phyloP scores from a whole-genome alignment of 1,139 yeast species.

The Zygoascus sp. region DNA sequence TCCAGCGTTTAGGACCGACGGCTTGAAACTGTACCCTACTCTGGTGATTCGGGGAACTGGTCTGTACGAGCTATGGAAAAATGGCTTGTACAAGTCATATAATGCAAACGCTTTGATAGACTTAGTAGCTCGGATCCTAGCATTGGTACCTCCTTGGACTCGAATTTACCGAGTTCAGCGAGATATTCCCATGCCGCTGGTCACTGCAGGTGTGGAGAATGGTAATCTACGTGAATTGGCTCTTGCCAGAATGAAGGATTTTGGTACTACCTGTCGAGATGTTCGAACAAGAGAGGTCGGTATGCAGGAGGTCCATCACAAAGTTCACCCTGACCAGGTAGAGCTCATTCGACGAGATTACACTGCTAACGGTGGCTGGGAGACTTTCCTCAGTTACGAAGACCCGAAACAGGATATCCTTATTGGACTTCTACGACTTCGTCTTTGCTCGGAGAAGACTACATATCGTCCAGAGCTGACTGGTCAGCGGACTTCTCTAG shows the following conservation, averaged over 20 bases:
- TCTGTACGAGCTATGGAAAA: constrained; percentile 93
- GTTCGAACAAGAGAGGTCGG: constrained; percentile 99
- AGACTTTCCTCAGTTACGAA: constrained; percentile 90
- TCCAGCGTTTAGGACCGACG: constrained; percentile 96
- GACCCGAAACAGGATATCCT: constrained; percentile 96
- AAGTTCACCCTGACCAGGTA: constrained; percentile 95
- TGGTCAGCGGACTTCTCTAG: constrained; percentile 81
- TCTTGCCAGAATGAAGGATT: constrained; percentile 94
- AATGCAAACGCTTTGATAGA: constrained; percentile 93
- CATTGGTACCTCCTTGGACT: constrained; percentile 98
- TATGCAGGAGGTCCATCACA: constrained; percentile 95
- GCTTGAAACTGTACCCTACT: constrained; percentile 91
- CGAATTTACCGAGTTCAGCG: constrained; percentile 97
- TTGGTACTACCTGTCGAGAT: constrained; percentile 93
- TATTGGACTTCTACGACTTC: constrained; percentile 80
- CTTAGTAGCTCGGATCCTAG: constrained; percentile 89
- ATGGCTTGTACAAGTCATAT: constrained; percentile 89
- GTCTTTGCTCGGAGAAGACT: constrained; percentile 84
- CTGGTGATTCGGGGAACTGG: constrained; percentile 98
- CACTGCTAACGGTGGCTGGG: constrained; percentile 99
- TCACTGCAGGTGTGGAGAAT: constrained; percentile 96
- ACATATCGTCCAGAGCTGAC: constrained; percentile 89
- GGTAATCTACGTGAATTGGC: constrained; percentile 96
- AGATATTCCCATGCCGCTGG: constrained; percentile 99
- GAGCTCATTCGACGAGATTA: constrained; percentile 94